Evolutionary conservation across 2,329 filamentous ascomycete species (phyloP), one percentile per base, ranked within the genome.

Genomic region (Cytospora mali): DNA sequence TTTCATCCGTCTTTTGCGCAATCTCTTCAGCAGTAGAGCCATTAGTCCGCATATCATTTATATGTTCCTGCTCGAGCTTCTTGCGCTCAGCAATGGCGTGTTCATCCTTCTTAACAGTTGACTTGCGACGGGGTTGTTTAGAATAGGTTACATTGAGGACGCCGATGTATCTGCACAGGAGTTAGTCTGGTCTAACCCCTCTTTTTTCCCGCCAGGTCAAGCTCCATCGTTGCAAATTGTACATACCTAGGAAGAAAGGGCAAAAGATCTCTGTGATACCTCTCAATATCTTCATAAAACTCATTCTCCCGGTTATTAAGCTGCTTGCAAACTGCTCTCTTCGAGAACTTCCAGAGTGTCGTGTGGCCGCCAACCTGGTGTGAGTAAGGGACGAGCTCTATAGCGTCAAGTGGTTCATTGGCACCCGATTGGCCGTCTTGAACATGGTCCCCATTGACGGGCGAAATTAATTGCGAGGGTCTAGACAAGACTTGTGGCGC

Each of bases 361-460:
- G 93, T 97, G 75, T 99, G 95, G 0, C 95, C 95, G 63, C 95
- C 95, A 61, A 99, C 95, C 76, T 99, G 95, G 76, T 99, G 95
- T 68, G 92, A 92, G 77, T 97, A 99, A 1, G 95, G 95, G 71
- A 97, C 97, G 64, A 99, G 82, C 75, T 98, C 93, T 68, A 99
- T 96, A 31, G 94, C 94, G 66, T 94, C 92, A 29, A 96, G 81
- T 3, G 93, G 92, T 68, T 83, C 75, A 73, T 83, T 79, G 67
- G 82, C 70, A 23, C 72, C 77, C 73, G 77, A 78, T 65, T 85
- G 79, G 60, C 83, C 78, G 48, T 84, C 81, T 71, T 84, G 80
- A 55, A 80, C 73, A 68, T 80, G 73, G 51, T 84, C 75, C 58
- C 80, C 81, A 66, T 80, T 77, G 68, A 78, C 76, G 23, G 77